Conservation (phyloP, 768 basidiomycete species). For the Collybia sp. region DNA sequence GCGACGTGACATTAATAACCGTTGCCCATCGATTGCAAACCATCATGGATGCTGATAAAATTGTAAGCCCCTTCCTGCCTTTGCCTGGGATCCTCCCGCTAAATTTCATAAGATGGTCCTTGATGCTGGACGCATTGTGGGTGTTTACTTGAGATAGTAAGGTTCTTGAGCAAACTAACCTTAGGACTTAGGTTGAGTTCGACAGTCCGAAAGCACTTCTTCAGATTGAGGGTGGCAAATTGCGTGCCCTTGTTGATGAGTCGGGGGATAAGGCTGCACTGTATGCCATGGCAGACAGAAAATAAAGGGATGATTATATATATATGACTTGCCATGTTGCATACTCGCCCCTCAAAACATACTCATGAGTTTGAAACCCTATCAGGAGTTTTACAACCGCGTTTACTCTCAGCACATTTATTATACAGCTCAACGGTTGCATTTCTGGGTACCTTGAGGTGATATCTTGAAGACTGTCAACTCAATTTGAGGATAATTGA, state of each 20-base stretch:
- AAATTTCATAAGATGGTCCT: conserved; percentile 37
- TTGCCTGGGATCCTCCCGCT: conserved; percentile 3
- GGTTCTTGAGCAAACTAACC: neutral
- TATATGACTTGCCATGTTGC: conserved; percentile 2
- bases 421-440: too few species aligned
- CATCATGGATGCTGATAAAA: conserved; percentile 62
- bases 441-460: too few species aligned
- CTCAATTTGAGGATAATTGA: too few species aligned
- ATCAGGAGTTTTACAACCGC: too few species aligned
- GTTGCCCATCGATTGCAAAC: conserved; percentile 71
- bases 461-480: too few species aligned
- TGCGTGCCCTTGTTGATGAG: conserved; percentile 54
- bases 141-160: conserved; percentile 16
- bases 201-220: conserved; percentile 49
- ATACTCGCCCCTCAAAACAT: conserved; percentile 2
- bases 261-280: conserved; percentile 49
- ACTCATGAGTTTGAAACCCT: neutral
- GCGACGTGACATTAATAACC: conserved; percentile 57
- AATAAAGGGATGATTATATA: conserved; percentile 6
- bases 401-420: too few species aligned
- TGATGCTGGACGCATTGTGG: conserved; percentile 50
- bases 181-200: conserved; percentile 37
- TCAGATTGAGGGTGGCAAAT: conserved; percentile 41
- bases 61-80: conserved; percentile 24
- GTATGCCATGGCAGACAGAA: conserved; percentile 35